Conservation (phyloP, 345 rosid genomes). For the Eucalyptus viminalis region DNA sequence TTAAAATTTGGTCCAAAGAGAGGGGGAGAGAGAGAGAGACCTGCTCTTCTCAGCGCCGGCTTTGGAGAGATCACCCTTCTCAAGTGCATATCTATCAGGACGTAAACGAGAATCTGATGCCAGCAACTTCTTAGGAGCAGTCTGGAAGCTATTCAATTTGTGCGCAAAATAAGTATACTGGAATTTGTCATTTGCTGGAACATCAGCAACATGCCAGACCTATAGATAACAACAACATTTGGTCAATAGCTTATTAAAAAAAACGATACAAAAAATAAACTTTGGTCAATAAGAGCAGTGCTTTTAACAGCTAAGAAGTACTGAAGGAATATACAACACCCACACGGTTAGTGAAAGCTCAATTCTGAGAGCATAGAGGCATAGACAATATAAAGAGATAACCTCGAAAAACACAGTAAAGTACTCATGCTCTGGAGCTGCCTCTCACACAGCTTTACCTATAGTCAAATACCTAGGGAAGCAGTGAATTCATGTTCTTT, state of each 20-base stretch:
- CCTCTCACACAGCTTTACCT: not conserved
- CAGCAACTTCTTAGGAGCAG: constrained; percentile 17
- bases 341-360: not conserved
- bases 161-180: constrained; percentile 22
- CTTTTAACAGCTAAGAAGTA: not conserved
- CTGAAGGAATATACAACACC: not conserved
- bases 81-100: constrained; percentile 24
- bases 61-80: constrained; percentile 16
- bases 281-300: not conserved
- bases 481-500: not conserved
- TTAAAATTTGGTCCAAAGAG: not conserved
- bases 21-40: not conserved
- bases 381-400: not conserved
- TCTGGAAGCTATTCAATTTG: constrained; percentile 21
- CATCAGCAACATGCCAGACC: constrained; percentile 16
- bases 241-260: not conserved
- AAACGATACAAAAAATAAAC: not conserved
- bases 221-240: not conserved
- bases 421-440: not conserved
- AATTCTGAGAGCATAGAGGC: not conserved
- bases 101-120: constrained; percentile 24
- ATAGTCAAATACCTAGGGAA: not conserved
- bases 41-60: constrained; percentile 22
- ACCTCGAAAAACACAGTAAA: not conserved
- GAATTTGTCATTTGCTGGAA: constrained; percentile 14